phyloP scores from a whole-genome alignment of 2,329 filamentous ascomycete species.

The Penicillium occitanis region DNA sequence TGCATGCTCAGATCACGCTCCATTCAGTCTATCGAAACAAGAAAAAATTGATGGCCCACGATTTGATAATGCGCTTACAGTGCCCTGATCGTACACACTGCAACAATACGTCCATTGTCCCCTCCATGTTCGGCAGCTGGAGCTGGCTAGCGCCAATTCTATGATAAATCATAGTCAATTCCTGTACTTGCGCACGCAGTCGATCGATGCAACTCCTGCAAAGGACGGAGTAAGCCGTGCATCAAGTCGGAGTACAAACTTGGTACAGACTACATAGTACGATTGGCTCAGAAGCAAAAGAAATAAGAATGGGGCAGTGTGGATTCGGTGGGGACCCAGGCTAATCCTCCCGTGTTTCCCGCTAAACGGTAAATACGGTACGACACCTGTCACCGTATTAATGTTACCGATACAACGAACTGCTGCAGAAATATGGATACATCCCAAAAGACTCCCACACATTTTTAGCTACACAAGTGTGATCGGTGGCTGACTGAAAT shows the following conservation, averaged over 20 bases:
- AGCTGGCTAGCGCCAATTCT: background rate
- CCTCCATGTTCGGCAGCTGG: background rate
- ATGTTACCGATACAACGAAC: background rate
- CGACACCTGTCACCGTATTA: background rate
- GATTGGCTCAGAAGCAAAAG: background rate
- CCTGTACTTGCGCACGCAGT: background rate
- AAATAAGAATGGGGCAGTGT: background rate
- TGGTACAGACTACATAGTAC: background rate
- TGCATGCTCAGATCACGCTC: background rate
- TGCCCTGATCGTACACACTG: background rate
- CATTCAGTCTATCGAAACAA: background rate
- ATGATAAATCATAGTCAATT: background rate
- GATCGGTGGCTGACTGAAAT: constrained; percentile 14
- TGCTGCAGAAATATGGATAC: background rate
- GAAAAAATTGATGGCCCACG: background rate
- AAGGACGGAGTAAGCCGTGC: background rate
- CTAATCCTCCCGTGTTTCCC: background rate
- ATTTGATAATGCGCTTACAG: background rate
- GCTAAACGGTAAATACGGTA: background rate
- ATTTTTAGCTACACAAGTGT: background rate
- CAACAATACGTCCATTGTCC: background rate
- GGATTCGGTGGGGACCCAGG: background rate
- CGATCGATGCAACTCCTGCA: background rate
- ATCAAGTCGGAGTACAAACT: background rate
- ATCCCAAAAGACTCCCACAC: background rate